Evolutionary conservation across 257 asterid genomes (phyloP), one percentile per base, ranked within the genome.

Genomic region (Penstemon eatonii): DNA sequence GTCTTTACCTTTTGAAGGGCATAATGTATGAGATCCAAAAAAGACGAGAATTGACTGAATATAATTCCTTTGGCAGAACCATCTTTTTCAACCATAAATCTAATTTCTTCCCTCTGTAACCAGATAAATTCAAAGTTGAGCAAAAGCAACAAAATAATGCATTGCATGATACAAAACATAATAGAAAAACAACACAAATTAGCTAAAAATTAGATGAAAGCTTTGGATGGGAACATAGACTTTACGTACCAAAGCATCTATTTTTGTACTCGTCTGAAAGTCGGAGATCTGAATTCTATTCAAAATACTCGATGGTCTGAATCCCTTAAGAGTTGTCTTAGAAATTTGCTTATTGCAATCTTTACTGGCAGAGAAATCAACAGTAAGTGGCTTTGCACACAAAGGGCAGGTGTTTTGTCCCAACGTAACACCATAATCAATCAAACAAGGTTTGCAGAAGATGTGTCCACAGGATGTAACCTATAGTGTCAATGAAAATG

Each of bases 51-150:
- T 68, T 93, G 98, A 85, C 98, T 93, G 82, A 93, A 93, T 77
- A 93, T 95, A 67, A 93, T 86, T 54, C 89, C 98, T 83, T 93
- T 93, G 49, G 98, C 97, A 19, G 98, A 90, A 68, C 98, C 97
- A 79, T 93, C 97, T 81, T 92, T 86, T 82, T 93, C 98, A 72
- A 88, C 82, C 98, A 93, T 93, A 71, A 67, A 82, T 74, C 98
- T 81, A 45, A 93, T 88, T 83, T 93, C 98, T 80, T 93, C 98
- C 82, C 96, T 90, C 98, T 93, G 85, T 44, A 63, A 76, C 65
- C 37, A 78, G 75, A 67, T 18, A 66, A 43, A 58, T 62, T 52
- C 46, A 54, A 45, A 65, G 44, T 47, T 67, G 53, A 73, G 70
- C 45, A 73, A 65, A 67, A 7, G 43, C 68, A 25, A 37, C 65